Evolutionary conservation across 148 eudicot species (phyloP).

Genomic region (Vaccinium darrowii): DNA sequence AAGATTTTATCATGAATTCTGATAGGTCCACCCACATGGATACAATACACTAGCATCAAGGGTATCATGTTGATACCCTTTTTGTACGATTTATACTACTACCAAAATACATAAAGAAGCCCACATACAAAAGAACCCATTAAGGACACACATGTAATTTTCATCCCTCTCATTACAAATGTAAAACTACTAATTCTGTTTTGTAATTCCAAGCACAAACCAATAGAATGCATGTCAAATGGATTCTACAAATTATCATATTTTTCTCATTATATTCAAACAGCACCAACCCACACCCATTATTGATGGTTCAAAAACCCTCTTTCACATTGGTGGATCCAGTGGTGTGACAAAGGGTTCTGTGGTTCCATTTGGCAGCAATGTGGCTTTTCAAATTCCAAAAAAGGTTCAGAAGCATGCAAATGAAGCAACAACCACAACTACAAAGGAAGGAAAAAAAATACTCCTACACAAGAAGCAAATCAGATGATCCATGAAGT

Average conservation of each 20-base stretch:
- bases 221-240: not conserved
- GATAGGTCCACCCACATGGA: not conserved
- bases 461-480: not conserved
- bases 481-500: not conserved
- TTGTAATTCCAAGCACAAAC: not conserved
- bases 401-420: not conserved
- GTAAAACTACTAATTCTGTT: not conserved
- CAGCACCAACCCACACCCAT: not conserved
- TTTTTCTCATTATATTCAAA: not conserved
- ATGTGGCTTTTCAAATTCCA: not conserved
- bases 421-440: not conserved
- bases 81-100: not conserved
- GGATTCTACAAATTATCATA: not conserved
- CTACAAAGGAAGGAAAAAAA: not conserved
- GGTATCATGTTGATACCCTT: not conserved
- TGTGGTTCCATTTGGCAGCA: not conserved
- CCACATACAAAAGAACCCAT: not conserved
- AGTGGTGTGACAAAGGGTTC: not conserved
- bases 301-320: not conserved
- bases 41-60: not conserved
- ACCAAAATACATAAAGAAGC: not conserved
- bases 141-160: not conserved
- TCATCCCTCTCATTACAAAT: not conserved
- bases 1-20: not conserved
- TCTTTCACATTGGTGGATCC: not conserved